Conservation (phyloP, 1,284 basidiomycete species). For the Exobasidium rhododendri region DNA sequence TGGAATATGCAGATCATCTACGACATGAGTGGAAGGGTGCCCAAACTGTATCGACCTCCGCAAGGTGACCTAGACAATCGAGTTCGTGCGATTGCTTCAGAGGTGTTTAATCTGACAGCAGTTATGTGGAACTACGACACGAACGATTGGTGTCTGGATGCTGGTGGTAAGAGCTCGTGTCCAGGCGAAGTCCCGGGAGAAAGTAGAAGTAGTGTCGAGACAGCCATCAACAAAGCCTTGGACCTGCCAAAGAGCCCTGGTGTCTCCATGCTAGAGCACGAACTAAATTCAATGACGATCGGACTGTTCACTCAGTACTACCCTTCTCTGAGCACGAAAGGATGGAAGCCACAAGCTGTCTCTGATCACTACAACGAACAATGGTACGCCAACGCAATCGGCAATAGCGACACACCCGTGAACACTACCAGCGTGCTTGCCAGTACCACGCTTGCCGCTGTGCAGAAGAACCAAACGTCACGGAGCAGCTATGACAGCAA, state of each 20-base stretch:
- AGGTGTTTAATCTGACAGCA: constrained; percentile 61
- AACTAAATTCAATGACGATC: constrained; percentile 65
- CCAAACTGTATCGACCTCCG: constrained; percentile 17
- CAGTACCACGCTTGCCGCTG: not conserved
- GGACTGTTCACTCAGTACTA: constrained; percentile 68
- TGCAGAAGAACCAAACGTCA: too few species aligned
- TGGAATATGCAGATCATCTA: constrained; percentile 28
- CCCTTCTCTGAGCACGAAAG: constrained; percentile 64
- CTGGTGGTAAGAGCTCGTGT: constrained; percentile 22
- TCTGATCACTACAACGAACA: constrained; percentile 22
- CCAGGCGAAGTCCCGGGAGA: constrained; percentile 27
- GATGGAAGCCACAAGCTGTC: constrained; percentile 60
- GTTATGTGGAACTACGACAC: constrained; percentile 68
- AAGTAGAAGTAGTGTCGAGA: constrained; percentile 21
- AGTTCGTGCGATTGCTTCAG: constrained; percentile 66
- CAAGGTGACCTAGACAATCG: constrained; percentile 48
- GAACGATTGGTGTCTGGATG: constrained; percentile 19
- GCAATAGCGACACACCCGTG: constrained; percentile 16
- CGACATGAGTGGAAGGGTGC: constrained; percentile 18
- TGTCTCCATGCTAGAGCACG: constrained; percentile 78
- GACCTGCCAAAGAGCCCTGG: constrained; percentile 60
- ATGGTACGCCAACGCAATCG: constrained; percentile 38
- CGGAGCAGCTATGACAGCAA: too few species aligned
- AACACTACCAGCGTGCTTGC: constrained; percentile 22
- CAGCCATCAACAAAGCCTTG: constrained; percentile 17